A percentile compares a stretch with the other conserved stretches of the same genome.
Evolutionary conservation across 2,329 filamentous ascomycete genomes (phyloP).

Genomic region (Beauveria australis): DNA sequence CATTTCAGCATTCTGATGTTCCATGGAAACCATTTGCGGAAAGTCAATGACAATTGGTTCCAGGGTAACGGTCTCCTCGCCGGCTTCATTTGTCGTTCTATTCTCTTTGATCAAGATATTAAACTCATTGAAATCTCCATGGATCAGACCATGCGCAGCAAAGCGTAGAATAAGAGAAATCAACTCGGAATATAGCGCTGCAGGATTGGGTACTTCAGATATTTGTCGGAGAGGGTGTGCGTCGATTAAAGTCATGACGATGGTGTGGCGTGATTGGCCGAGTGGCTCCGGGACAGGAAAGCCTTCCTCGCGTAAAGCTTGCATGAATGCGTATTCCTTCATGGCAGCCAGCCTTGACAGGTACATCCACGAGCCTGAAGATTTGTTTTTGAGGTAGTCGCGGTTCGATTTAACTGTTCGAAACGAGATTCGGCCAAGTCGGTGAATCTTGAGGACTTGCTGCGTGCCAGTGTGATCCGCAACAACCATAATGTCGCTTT

Average conservation of each 20-base stretch:
- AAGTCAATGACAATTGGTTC: slow-evolving; percentile 92
- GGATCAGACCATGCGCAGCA: slow-evolving; percentile 81
- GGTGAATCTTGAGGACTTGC: slow-evolving; percentile 87
- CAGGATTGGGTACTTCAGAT: slow-evolving; percentile 71
- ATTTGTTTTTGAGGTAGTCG: slow-evolving; percentile 81
- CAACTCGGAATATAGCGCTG: slow-evolving; percentile 80
- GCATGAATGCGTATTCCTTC: slow-evolving; percentile 95
- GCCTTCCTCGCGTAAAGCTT: slow-evolving; percentile 70
- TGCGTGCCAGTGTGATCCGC: slow-evolving; percentile 71
- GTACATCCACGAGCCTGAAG: slow-evolving; percentile 92
- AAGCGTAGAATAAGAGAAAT: slow-evolving; percentile 79
- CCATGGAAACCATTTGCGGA: slow-evolving; percentile 94
- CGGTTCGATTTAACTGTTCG: slow-evolving; percentile 92
- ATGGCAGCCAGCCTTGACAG: slow-evolving; percentile 85
- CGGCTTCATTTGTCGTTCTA: slow-evolving; percentile 31
- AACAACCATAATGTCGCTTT: slow-evolving; percentile 93
- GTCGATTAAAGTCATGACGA: slow-evolving; percentile 91
- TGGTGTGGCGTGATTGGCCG: slow-evolving; percentile 85
- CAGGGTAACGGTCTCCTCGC: slow-evolving; percentile 40
- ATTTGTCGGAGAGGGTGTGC: slow-evolving; percentile 89
- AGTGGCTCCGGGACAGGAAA: slow-evolving; percentile 87
- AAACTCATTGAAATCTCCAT: slow-evolving; percentile 99
- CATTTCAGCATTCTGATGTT: slow-evolving; percentile 88
- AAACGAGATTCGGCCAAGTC: slow-evolving; percentile 92
- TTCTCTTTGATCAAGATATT: slow-evolving; percentile 90